These are phyloP conservation scores for Bothriochloa decipiens DNA, from an alignment of 176 grass and related monocot genomes.

Conservation along the genomic window DNA sequence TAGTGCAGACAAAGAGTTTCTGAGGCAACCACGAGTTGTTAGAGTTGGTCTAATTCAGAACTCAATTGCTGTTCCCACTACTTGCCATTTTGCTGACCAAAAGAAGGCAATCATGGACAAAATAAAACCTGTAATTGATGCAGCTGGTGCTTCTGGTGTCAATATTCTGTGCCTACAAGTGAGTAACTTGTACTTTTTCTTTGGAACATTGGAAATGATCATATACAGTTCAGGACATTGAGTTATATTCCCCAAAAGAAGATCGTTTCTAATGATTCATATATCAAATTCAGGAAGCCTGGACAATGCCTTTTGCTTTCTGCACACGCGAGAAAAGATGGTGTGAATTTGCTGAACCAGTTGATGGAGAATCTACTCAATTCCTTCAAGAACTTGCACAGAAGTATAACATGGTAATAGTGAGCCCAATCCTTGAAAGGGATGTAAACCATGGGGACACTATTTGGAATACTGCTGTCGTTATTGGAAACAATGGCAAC, in stretches of 20 bases:
- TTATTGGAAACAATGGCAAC: constrained; percentile 97
- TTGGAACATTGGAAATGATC: background rate
- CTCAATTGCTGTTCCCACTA: constrained; percentile 80
- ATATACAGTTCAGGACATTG: background rate
- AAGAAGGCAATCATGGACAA: constrained; percentile 88
- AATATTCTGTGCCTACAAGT: constrained; percentile 97
- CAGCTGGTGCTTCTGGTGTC: constrained; percentile 88
- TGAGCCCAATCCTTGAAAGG: constrained; percentile 91
- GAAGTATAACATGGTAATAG: constrained; percentile 97
- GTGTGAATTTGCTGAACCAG: constrained; percentile 94
- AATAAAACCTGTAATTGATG: constrained; percentile 81
- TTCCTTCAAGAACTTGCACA: constrained; percentile 83
- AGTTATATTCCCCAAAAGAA: constrained; percentile 39
- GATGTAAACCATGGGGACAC: constrained; percentile 95
- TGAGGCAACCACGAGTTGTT: constrained; percentile 63
- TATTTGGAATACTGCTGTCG: constrained; percentile 90
- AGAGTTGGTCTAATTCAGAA: constrained; percentile 96
- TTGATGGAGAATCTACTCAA: constrained; percentile 91
- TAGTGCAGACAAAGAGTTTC: constrained; percentile 71
- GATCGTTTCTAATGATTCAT: constrained; percentile 30
- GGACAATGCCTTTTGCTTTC: constrained; percentile 99
- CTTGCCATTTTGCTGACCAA: constrained; percentile 78
- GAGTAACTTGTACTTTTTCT: constrained; percentile 25
- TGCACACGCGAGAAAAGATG: constrained; percentile 97
- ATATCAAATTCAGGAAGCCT: constrained; percentile 80